A percentile compares a stretch with the other conserved stretches of the same genome.
phyloP scores from a whole-genome alignment of 345 rosid species.

The Hypericum perforatum region DNA sequence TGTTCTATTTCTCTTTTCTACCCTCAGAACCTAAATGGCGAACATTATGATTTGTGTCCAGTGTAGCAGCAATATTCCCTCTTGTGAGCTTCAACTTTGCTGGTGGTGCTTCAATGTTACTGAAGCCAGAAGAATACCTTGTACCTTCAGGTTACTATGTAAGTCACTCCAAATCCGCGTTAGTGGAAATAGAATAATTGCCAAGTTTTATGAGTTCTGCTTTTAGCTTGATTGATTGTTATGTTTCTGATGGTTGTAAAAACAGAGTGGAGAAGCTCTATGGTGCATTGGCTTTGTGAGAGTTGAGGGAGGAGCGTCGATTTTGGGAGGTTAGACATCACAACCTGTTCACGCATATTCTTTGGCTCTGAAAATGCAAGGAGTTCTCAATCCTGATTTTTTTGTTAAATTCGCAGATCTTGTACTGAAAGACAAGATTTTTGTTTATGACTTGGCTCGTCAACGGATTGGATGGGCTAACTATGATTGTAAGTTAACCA shows the following conservation, averaged over 20 bases:
- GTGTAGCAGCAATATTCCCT: conserved; percentile 3
- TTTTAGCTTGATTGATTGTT: no score
- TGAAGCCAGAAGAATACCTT: conserved; percentile 8
- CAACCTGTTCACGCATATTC: background rate
- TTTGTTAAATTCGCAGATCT: background rate
- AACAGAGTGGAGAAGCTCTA: conserved; percentile 2
- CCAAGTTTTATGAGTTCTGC: no score
- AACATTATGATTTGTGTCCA: background rate
- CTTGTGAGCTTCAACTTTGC: conserved; percentile 1
- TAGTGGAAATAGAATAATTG: no score
- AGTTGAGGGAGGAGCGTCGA: conserved; percentile 1
- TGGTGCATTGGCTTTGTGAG: conserved; percentile 9
- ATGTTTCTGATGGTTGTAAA: no score
- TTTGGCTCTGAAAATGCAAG: background rate
- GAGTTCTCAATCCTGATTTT: background rate
- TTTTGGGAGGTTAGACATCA: conserved; percentile 7
- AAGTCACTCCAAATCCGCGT: background rate
- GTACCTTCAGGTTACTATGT: conserved; percentile 1
- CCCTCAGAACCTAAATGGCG: no score
- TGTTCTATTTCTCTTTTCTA: no score
- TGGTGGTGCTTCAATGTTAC: conserved; percentile 4
- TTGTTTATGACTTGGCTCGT: conserved; percentile 6
- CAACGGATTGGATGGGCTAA: conserved; percentile 10
- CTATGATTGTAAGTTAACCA: conserved; percentile 5
- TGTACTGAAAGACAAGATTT: conserved; percentile 7